A percentile compares a stretch with the other conserved stretches of the same genome.
phyloP scores from a whole-genome alignment of 306 rosid species.

The Vigna nakashimae region DNA sequence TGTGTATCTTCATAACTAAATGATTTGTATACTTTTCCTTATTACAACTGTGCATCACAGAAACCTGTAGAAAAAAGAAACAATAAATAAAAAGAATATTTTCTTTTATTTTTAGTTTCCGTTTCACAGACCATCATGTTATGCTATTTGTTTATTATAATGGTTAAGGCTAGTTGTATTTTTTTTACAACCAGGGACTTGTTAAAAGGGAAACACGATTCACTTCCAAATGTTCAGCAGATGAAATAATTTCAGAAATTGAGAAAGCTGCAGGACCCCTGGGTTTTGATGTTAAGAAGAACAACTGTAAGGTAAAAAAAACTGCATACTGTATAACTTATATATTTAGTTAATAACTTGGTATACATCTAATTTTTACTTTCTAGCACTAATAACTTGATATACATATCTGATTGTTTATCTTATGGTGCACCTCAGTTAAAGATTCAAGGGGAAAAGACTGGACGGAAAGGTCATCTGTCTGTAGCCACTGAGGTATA shows the following conservation, averaged over 20 bases:
- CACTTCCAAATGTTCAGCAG: slow-evolving; percentile 86
- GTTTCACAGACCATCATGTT: slow-evolving; percentile 6
- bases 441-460: slow-evolving; percentile 88
- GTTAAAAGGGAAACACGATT: slow-evolving; percentile 88
- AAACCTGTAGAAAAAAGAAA: not conserved
- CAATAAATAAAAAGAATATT: not conserved
- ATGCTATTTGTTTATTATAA: slow-evolving; percentile 14
- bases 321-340: not conserved
- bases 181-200: slow-evolving; percentile 66
- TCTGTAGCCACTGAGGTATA: slow-evolving; percentile 89
- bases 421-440: slow-evolving; percentile 55
- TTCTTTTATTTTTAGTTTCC: not conserved
- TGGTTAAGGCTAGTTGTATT: slow-evolving; percentile 8
- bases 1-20: slow-evolving; percentile 39
- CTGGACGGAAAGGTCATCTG: slow-evolving; percentile 93
- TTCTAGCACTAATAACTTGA: not conserved
- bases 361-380: not conserved
- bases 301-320: slow-evolving; percentile 75
- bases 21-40: slow-evolving; percentile 6
- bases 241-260: slow-evolving; percentile 85
- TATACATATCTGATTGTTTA: slow-evolving; percentile 27
- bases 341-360: not conserved
- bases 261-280: slow-evolving; percentile 81
- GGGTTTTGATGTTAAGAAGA: slow-evolving; percentile 93
- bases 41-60: slow-evolving; percentile 9